Percentiles rank a stretch among this genome's conserved stretches.
phyloP scores from a whole-genome alignment of 1,284 basidiomycete genomes.

The Microbotryum scabiosae region DNA sequence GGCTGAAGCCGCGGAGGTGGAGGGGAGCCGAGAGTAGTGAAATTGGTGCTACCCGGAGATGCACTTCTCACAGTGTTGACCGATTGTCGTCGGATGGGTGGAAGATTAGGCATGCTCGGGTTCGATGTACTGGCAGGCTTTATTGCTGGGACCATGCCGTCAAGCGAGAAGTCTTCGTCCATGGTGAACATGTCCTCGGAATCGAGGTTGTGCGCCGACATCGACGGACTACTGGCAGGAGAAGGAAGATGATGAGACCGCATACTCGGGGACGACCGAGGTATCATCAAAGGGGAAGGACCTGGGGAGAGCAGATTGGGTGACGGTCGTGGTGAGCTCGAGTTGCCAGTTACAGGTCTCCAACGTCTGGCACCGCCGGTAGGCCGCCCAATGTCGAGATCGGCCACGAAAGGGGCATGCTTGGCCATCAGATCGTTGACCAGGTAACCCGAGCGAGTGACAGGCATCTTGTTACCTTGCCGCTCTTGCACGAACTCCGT shows the following conservation, averaged over 20 bases:
- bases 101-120: background rate
- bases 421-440: constrained; percentile 55
- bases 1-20: constrained; percentile 27
- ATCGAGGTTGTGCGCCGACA: constrained; percentile 22
- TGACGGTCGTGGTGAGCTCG: constrained; percentile 47
- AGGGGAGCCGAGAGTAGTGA: constrained; percentile 27
- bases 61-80: constrained; percentile 1
- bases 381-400: constrained; percentile 68
- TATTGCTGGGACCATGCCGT: background rate
- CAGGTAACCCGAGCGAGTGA: constrained; percentile 54
- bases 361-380: constrained; percentile 46
- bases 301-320: constrained; percentile 40
- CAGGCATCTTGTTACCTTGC: constrained; percentile 57
- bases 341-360: constrained; percentile 35
- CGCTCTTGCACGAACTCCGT: constrained; percentile 52
- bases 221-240: constrained; percentile 14
- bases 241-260: background rate
- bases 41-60: constrained; percentile 16
- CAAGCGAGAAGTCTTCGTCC: constrained; percentile 39
- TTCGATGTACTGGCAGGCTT: background rate
- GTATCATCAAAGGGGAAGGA: constrained; percentile 34
- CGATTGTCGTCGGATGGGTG: constrained; percentile 27
- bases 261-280: constrained; percentile 21
- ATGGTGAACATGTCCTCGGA: constrained; percentile 43
- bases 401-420: constrained; percentile 65